Conservation (phyloP, 805 yeast genomes). For the Lachancea sp. region DNA sequence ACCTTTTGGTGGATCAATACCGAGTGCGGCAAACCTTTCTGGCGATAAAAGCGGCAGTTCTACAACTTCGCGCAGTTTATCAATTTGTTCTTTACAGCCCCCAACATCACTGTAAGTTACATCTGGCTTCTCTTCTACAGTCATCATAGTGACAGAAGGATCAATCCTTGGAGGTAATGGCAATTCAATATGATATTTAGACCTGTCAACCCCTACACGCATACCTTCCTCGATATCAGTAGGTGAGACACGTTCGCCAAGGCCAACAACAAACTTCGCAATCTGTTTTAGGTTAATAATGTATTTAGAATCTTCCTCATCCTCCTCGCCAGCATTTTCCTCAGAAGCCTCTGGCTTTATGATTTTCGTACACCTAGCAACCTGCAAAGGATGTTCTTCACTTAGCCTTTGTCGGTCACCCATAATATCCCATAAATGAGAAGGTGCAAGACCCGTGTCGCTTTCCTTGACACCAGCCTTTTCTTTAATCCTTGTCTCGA, state of each 20-base stretch:
- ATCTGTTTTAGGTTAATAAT: conserved; percentile 96
- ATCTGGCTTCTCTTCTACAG: conserved; percentile 98
- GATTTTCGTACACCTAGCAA: conserved; percentile 97
- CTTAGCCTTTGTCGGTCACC: conserved; percentile 92
- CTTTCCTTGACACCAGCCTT: conserved; percentile 91
- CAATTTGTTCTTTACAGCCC: conserved; percentile 98
- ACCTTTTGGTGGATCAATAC: conserved; percentile 99
- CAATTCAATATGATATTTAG: conserved; percentile 91
- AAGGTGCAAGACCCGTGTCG: conserved; percentile 97
- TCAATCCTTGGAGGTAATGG: conserved; percentile 98
- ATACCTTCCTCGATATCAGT: conserved; percentile 99
- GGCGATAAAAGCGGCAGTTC: conserved; percentile 91
- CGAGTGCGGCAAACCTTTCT: conserved; percentile 92
- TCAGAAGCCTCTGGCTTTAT: conserved; percentile 43
- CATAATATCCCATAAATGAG: conserved; percentile 94
- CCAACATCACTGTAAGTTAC: conserved; percentile 98
- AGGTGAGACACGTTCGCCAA: conserved; percentile 95
- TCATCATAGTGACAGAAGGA: conserved; percentile 99
- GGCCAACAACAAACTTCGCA: conserved; percentile 94
- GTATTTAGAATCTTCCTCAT: conserved; percentile 83
- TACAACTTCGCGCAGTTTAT: conserved; percentile 91
- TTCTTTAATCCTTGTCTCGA: conserved; percentile 86
- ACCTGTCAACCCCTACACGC: conserved; percentile 98
- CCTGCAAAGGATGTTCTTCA: conserved; percentile 94
- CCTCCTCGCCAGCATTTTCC: conserved; percentile 38